Conservation (phyloP, 1,284 basidiomycete genomes). For the Heterobasidion occidentale region DNA sequence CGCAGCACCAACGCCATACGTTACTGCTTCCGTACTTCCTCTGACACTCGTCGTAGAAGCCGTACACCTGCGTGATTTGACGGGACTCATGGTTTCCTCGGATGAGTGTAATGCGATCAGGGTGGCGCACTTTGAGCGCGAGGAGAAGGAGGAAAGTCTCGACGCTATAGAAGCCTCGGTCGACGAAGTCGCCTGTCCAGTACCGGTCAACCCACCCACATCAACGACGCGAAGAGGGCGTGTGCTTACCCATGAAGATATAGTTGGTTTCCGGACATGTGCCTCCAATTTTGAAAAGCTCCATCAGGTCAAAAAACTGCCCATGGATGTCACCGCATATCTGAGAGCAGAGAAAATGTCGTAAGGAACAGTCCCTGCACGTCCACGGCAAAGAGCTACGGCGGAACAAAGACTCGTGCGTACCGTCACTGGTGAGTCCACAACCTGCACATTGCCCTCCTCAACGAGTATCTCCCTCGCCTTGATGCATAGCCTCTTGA, state of each 20-base stretch:
- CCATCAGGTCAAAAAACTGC: conserved; percentile 97
- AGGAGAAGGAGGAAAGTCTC: conserved; percentile 95
- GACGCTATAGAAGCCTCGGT: conserved; percentile 95
- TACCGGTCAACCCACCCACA: neutral
- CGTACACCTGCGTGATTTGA: conserved; percentile 98
- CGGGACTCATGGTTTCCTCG: conserved; percentile 98
- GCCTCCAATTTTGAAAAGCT: conserved; percentile 94
- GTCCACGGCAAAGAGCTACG: no score
- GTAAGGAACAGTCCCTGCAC: neutral
- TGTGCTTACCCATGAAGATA: conserved; percentile 87
- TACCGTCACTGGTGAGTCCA: conserved; percentile 95
- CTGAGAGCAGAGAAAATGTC: conserved; percentile 28
- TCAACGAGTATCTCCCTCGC: conserved; percentile 95
- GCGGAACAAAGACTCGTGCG: conserved; percentile 20
- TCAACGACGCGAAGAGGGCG: neutral
- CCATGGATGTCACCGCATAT: conserved; percentile 99
- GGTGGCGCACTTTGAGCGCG: conserved; percentile 95
- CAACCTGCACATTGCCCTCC: conserved; percentile 94
- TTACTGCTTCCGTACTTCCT: conserved; percentile 93
- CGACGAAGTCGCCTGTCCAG: conserved; percentile 82
- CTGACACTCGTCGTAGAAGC: conserved; percentile 98
- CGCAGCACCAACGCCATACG: conserved; percentile 98
- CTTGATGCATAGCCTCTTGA: conserved; percentile 89
- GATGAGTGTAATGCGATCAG: conserved; percentile 95
- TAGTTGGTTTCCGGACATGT: conserved; percentile 96